Conservation (phyloP, 1,284 basidiomycete genomes). For the Anthracocystis walkeri region DNA sequence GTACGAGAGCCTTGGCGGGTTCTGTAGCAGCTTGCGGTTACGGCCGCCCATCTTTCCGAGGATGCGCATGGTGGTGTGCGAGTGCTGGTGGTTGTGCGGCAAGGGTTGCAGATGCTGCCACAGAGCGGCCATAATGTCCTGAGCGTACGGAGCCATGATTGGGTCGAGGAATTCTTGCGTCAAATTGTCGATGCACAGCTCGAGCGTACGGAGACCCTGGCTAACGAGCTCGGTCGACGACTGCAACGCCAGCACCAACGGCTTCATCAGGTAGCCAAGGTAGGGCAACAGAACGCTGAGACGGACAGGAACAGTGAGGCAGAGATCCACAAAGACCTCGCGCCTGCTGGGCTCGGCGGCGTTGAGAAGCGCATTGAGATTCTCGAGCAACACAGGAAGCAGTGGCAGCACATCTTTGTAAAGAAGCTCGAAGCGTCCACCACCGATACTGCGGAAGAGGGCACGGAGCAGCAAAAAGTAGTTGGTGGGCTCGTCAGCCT, state of each 20-base stretch:
- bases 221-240: constrained; percentile 86
- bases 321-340: constrained; percentile 86
- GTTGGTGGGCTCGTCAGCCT: constrained; percentile 88
- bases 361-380: constrained; percentile 76
- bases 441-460: constrained; percentile 97
- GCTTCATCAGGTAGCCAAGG: constrained; percentile 95
- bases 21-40: constrained; percentile 83
- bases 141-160: constrained; percentile 80
- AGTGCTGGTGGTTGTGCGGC: constrained; percentile 89
- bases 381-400: constrained; percentile 96
- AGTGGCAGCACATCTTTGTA: constrained; percentile 98
- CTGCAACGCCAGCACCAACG: constrained; percentile 89
- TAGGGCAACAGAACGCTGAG: constrained; percentile 96
- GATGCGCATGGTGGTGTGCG: constrained; percentile 95
- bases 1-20: constrained; percentile 83
- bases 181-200: constrained; percentile 99
- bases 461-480: constrained; percentile 95
- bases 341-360: constrained; percentile 64
- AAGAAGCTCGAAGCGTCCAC: constrained; percentile 91
- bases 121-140: constrained; percentile 91
- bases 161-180: constrained; percentile 99
- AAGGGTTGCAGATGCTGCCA: constrained; percentile 79
- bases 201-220: constrained; percentile 94
- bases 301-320: constrained; percentile 94
- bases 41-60: constrained; percentile 96